These are phyloP conservation scores for Anthracocystis setariae DNA, from an alignment of 1,284 basidiomycete genomes.

Conservation along the genomic window DNA sequence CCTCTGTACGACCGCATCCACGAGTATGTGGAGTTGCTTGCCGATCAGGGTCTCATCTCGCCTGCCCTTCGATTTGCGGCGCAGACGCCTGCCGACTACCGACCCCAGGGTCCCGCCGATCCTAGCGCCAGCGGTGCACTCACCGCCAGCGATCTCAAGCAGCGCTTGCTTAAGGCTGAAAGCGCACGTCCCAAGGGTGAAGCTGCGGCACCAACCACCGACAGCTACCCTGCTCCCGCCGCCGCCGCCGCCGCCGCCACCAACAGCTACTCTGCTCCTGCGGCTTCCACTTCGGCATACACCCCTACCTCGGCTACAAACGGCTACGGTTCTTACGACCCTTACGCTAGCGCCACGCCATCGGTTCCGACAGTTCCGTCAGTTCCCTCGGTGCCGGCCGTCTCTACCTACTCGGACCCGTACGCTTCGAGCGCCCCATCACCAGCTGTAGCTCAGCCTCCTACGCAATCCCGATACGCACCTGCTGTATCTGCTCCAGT, in stretches of 20 bases:
- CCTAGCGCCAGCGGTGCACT: constrained; percentile 18
- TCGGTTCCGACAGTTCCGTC: constrained; percentile 24
- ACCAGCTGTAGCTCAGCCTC: constrained; percentile 64
- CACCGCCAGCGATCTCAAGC: constrained; percentile 40
- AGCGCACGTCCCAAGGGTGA: constrained; percentile 40
- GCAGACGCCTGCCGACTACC: constrained; percentile 83
- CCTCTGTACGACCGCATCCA: constrained; percentile 90
- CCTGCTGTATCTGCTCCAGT: constrained; percentile 69
- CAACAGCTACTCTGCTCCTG: constrained; percentile 3
- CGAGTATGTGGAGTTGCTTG: constrained; percentile 92
- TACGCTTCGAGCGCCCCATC: constrained; percentile 62
- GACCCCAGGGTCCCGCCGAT: constrained; percentile 54
- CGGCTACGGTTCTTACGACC: constrained; percentile 40
- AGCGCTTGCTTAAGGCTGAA: constrained; percentile 53
- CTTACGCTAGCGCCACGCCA: constrained; percentile 21
- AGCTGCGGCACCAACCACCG: constrained; percentile 17
- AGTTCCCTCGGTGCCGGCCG: constrained; percentile 34
- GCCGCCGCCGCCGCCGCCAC: constrained; percentile 4
- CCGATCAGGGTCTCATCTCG: constrained; percentile 85
- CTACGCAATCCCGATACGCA: constrained; percentile 67
- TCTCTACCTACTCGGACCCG: constrained; percentile 32
- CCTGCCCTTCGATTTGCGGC: constrained; percentile 84
- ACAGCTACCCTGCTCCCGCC: constrained; percentile 12
- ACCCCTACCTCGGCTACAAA: constrained; percentile 37
- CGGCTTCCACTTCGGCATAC: constrained; percentile 24